A percentile compares a stretch with the other conserved stretches of the same genome.
Conservation (phyloP, 2,329 filamentous ascomycete species). For the Fusarium sp. region DNA sequence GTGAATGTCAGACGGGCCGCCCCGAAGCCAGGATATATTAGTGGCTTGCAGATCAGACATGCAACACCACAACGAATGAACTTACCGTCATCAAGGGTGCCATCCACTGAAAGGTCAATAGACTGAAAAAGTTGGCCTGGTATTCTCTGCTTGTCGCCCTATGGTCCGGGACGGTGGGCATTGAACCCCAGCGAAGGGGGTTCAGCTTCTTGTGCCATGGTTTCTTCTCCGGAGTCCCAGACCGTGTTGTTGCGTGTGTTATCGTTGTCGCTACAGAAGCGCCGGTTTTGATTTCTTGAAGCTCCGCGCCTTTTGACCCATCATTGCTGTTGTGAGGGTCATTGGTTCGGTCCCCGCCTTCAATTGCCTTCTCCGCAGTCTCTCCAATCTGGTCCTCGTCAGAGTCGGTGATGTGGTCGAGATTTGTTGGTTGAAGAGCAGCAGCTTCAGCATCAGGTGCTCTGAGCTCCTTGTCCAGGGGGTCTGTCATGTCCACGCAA, state of each 20-base stretch:
- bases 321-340: constrained; percentile 17
- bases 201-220: constrained; percentile 77
- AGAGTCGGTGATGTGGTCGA: constrained; percentile 36
- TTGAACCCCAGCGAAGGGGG: constrained; percentile 72
- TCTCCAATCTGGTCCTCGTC: constrained; percentile 37
- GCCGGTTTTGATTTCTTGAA: constrained; percentile 62
- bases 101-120: constrained; percentile 91
- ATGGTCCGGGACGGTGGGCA: constrained; percentile 70
- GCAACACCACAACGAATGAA: constrained; percentile 32
- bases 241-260: constrained; percentile 59
- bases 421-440: constrained; percentile 47
- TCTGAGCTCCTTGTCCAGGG: constrained; percentile 49
- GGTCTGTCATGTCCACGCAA: constrained; percentile 46
- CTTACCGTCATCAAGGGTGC: constrained; percentile 84
- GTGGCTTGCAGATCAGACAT: constrained; percentile 34
- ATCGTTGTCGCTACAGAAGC: constrained; percentile 68
- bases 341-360: constrained; percentile 19
- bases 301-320: constrained; percentile 31
- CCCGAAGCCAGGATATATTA: constrained; percentile 7
- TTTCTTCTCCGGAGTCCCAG: constrained; percentile 58
- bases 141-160: constrained; percentile 76
- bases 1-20: constrained; percentile 36
- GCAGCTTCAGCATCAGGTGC: constrained; percentile 50
- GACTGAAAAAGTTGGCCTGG: constrained; percentile 80
- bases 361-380: constrained; percentile 32